Conservation (phyloP, 306 rosid genomes). For the Corylus avellana region DNA sequence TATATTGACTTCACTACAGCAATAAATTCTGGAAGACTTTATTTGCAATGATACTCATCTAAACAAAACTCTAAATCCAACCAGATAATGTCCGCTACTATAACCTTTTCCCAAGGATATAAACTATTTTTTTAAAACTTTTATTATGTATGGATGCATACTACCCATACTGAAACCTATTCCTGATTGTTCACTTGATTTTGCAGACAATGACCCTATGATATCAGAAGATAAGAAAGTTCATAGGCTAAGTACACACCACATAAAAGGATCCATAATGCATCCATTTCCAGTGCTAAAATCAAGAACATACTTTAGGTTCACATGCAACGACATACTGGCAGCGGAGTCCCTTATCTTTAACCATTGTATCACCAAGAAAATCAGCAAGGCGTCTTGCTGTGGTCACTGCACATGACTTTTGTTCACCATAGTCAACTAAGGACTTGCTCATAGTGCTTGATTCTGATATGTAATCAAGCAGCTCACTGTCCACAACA, state of each 20-base stretch:
- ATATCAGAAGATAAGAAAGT: neutral
- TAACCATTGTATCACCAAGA: slow-evolving; percentile 94
- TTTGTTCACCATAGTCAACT: slow-evolving; percentile 86
- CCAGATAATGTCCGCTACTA: neutral
- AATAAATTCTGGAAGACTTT: too few relatives aligned
- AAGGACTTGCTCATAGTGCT: slow-evolving; percentile 99
- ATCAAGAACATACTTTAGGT: slow-evolving; percentile 64
- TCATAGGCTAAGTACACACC: slow-evolving; percentile 14
- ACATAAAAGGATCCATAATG: slow-evolving; percentile 13
- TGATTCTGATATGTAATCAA: slow-evolving; percentile 96
- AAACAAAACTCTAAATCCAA: neutral
- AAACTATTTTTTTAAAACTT: neutral
- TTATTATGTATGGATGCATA: neutral
- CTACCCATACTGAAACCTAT: neutral
- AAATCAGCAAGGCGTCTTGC: slow-evolving; percentile 95
- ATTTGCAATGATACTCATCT: neutral
- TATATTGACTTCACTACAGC: too few relatives aligned
- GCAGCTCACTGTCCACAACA: slow-evolving; percentile 90
- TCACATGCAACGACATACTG: slow-evolving; percentile 97
- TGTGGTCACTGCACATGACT: slow-evolving; percentile 94
- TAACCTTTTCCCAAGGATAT: neutral
- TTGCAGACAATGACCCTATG: neutral
- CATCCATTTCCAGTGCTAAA: slow-evolving; percentile 1
- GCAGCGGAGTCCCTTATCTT: slow-evolving; percentile 95
- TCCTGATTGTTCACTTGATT: neutral